phyloP scores from a whole-genome alignment of 805 yeast genomes.

The Wickerhamiella spandovensis region DNA sequence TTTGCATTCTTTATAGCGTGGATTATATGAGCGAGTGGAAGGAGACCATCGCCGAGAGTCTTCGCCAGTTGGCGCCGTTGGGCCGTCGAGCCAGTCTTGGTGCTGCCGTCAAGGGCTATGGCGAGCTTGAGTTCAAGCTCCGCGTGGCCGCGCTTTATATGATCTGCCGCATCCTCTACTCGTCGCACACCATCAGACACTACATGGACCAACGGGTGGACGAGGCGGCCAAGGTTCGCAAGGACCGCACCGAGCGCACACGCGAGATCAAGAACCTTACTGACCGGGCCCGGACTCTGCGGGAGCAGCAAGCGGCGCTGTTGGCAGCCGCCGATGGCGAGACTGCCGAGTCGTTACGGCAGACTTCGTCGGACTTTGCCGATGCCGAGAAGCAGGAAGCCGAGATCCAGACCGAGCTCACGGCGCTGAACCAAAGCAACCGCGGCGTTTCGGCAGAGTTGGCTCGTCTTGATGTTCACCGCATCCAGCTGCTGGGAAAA shows the following conservation, averaged over 20 bases:
- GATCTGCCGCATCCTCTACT: conserved; percentile 47
- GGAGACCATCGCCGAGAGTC: conserved; percentile 37
- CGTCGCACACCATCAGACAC: conserved; percentile 44
- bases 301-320: conserved; percentile 29
- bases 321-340: conserved; percentile 10
- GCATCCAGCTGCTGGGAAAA: conserved; percentile 63
- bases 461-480: conserved; percentile 45
- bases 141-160: conserved; percentile 48
- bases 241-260: conserved; percentile 51
- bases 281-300: conserved; percentile 38
- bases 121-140: conserved; percentile 36
- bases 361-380: conserved; percentile 4
- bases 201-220: conserved; percentile 60
- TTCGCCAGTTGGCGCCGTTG: conserved; percentile 43
- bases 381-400: conserved; percentile 13
- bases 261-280: conserved; percentile 42
- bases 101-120: conserved; percentile 43
- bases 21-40: conserved; percentile 44
- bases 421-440: conserved; percentile 21
- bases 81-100: conserved; percentile 33
- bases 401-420: conserved; percentile 9
- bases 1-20: conserved; percentile 56
- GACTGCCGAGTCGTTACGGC: background rate
- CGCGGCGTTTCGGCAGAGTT: conserved; percentile 44
- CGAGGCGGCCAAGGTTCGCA: conserved; percentile 43